A percentile compares a stretch with the other conserved stretches of the same genome.
Evolutionary conservation across 805 yeast genomes (phyloP).

Genomic region (Aciculoconidium aculeatum): DNA sequence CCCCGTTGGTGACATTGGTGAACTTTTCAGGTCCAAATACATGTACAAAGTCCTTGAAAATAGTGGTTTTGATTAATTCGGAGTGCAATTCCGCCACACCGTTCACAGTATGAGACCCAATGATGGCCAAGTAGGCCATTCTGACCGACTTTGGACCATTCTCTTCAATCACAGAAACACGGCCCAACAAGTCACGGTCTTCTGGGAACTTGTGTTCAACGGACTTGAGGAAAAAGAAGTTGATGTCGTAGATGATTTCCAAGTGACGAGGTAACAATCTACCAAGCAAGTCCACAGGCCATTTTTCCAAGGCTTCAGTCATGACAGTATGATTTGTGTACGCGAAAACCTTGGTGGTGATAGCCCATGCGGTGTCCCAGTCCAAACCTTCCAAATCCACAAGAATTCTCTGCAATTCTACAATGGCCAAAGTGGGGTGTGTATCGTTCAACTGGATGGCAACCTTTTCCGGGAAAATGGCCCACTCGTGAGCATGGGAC

Average conservation of each 20-base stretch:
- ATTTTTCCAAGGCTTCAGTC: slow-evolving; percentile 91
- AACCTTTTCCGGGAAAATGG: slow-evolving; percentile 74
- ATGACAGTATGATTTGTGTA: slow-evolving; percentile 94
- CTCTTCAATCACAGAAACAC: slow-evolving; percentile 86
- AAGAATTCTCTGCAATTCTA: slow-evolving; percentile 80
- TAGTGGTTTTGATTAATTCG: slow-evolving; percentile 81
- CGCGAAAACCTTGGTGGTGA: slow-evolving; percentile 76
- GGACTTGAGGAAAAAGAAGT: slow-evolving; percentile 66
- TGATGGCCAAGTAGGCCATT: slow-evolving; percentile 87
- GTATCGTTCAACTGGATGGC: slow-evolving; percentile 95
- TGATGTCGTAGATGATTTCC: slow-evolving; percentile 84
- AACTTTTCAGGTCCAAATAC: slow-evolving; percentile 79
- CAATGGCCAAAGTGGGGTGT: slow-evolving; percentile 88
- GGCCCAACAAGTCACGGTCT: slow-evolving; percentile 56
- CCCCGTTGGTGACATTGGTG: slow-evolving; percentile 90
- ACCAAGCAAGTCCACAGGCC: slow-evolving; percentile 83
- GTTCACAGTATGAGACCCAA: slow-evolving; percentile 89
- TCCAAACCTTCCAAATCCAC: slow-evolving; percentile 76
- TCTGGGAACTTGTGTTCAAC: slow-evolving; percentile 76
- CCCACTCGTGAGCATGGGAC: slow-evolving; percentile 63
- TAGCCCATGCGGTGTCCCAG: slow-evolving; percentile 84
- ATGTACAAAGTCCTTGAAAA: slow-evolving; percentile 83
- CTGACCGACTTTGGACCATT: slow-evolving; percentile 73
- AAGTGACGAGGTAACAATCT: slow-evolving; percentile 83
- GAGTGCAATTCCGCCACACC: slow-evolving; percentile 97